Base-by-base conservation (phyloP, 345 rosid species). In the Pugionium dolabratum region DNA sequence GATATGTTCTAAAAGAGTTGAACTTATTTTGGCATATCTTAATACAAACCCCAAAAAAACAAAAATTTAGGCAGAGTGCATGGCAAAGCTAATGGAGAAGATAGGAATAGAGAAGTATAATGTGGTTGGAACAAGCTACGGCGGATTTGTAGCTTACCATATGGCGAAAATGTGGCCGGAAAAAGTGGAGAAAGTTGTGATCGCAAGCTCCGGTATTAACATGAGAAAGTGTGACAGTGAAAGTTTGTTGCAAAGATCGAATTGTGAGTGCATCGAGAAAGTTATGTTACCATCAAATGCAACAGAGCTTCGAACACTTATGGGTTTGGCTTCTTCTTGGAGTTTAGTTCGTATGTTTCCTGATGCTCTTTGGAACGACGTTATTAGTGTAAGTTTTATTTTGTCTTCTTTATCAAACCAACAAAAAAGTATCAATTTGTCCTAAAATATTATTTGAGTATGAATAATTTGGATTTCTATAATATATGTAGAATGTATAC, bases 81-180 rank as follows among this genome's bases (percentile, higher is more conserved):
- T 90, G 29, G 86, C 35, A 37, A 88, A 83, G 58, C 65, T 89
- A 64, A 75, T 88, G 9, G 86, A 83, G 46, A 81, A 64, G 43
- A 26, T 83, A 18, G 81, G 78, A 6, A 77, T 86, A 41, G 59
- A 68, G 44, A 82, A 74, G 76, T 93, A 71, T 32, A 68, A 75
- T 27, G 76, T 93, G 1, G 64, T 79, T 63, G 97, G 98, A 18
- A 93, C 97, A 5, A 93, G 98, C 76, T 92, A 92, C 37, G 98
- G 98, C 0, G 98, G 98, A 35, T 81, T 93, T 40, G 96, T 93
- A 41, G 86, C 96, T n/a, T 88, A 86, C 75, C 82, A 83, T 25
- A 30, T 88, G 84, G 98, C 94, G 9, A 84, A 50, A 70, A 64
- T 81, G 91, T 71, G 70, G 79, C 91, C 96, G 9, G 82, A 83